Percentiles rank a stretch among this genome's conserved stretches.
These are phyloP conservation scores for Moelleriella libera DNA, from an alignment of 2,329 filamentous ascomycete genomes.

Conservation along the genomic window DNA sequence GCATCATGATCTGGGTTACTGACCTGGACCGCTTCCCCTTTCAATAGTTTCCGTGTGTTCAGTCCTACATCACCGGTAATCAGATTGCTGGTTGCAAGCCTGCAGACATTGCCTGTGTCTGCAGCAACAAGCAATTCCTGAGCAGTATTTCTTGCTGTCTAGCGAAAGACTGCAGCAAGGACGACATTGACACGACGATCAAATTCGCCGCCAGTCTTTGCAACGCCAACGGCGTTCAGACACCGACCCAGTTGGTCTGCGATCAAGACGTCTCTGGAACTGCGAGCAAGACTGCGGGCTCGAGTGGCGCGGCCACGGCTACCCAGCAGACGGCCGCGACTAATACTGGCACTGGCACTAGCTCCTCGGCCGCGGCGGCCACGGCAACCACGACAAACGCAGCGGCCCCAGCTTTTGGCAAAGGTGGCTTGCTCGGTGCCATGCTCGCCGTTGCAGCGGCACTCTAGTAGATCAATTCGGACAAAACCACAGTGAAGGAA, in stretches of 20 bases:
- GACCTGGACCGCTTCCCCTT: no score
- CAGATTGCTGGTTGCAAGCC: conserved; percentile 22
- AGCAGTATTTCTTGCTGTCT: conserved; percentile 27
- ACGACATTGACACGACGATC: conserved; percentile 19
- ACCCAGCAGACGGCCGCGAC: background rate
- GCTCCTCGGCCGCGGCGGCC: no score
- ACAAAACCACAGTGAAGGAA: no score
- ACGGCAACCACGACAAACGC: no score
- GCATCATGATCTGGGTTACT: no score
- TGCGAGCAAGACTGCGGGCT: background rate
- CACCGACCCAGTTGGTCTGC: conserved; percentile 23
- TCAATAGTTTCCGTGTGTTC: conserved; percentile 18
- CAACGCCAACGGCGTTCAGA: conserved; percentile 17
- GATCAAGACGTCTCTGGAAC: conserved; percentile 4
- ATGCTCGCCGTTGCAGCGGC: background rate
- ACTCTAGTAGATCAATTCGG: no score
- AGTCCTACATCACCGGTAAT: conserved; percentile 15
- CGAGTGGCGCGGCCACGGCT: background rate
- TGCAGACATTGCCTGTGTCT: conserved; percentile 26
- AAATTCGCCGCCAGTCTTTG: conserved; percentile 23
- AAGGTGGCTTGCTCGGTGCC: background rate
- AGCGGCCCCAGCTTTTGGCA: background rate
- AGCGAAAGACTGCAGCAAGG: conserved; percentile 15
- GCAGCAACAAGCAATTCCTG: conserved; percentile 25
- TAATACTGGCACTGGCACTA: background rate